These are phyloP conservation scores for Acrocalymma vagum DNA, from an alignment of 2,329 filamentous ascomycete genomes.

Conservation along the genomic window DNA sequence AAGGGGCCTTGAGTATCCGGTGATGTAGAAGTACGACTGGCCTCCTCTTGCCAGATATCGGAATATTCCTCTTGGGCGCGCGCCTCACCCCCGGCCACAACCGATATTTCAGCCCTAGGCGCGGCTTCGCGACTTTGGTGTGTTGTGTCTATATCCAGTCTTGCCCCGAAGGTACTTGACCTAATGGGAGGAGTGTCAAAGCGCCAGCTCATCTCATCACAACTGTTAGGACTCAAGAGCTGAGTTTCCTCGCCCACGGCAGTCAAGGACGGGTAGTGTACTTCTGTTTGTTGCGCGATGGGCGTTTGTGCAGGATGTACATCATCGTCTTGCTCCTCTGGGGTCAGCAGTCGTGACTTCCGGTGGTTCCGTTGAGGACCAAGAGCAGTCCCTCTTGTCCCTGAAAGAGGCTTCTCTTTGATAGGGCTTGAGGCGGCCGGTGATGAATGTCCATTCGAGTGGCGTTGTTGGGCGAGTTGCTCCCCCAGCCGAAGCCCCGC, in stretches of 20 bases:
- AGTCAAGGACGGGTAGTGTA: conserved; percentile 35
- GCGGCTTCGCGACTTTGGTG: too few species aligned
- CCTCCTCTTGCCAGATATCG: conserved; percentile 60
- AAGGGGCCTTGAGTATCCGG: conserved; percentile 26
- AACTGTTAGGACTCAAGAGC: conserved; percentile 42
- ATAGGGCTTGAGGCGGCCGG: conserved; percentile 25
- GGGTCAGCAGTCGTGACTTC: conserved; percentile 42
- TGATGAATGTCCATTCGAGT: conserved; percentile 21
- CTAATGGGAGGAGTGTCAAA: conserved; percentile 28
- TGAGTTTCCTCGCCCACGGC: conserved; percentile 22
- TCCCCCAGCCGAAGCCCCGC: conserved; percentile 49
- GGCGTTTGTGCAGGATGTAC: conserved; percentile 17
- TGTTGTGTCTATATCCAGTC: conserved; percentile 1
- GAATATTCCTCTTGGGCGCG: conserved; percentile 30
- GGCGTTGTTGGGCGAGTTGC: conserved; percentile 39
- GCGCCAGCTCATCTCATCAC: conserved; percentile 44
- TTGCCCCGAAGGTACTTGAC: conserved; percentile 12
- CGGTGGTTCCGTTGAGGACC: conserved; percentile 31
- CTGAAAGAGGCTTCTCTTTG: conserved; percentile 16
- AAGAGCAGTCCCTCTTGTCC: conserved; percentile 29
- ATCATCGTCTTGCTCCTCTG: conserved; percentile 41
- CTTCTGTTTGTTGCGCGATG: conserved; percentile 16
- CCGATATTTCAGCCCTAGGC: too few species aligned
- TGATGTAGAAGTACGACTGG: conserved; percentile 45
- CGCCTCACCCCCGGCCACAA: too few species aligned